phyloP scores from a whole-genome alignment of 1,284 basidiomycete genomes.

The Ustilago crameri region DNA sequence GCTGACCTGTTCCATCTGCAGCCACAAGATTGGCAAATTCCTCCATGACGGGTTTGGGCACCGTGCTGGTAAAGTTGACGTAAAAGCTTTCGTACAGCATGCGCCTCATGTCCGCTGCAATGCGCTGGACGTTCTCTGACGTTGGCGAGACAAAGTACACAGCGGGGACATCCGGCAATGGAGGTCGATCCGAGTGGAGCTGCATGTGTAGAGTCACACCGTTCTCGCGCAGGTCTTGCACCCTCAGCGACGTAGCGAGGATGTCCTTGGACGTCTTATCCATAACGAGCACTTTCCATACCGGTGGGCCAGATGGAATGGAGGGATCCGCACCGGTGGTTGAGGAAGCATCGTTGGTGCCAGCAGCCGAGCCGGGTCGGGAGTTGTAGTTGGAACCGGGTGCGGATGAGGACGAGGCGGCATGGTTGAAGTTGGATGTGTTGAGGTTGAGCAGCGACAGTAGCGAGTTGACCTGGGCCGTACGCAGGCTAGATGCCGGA shows the following conservation, averaged over 20 bases:
- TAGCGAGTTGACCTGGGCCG: conserved; percentile 60
- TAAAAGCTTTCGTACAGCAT: conserved; percentile 91
- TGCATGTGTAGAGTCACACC: conserved; percentile 97
- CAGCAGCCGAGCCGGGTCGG: conserved; percentile 37
- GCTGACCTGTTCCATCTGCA: conserved; percentile 81
- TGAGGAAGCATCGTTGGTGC: conserved; percentile 8
- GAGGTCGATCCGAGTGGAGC: conserved; percentile 86
- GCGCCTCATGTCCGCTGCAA: conserved; percentile 76
- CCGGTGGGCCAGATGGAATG: conserved; percentile 74
- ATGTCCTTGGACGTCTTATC: conserved; percentile 97
- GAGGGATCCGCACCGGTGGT: conserved; percentile 13
- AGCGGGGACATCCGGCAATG: conserved; percentile 93
- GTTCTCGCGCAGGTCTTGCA: conserved; percentile 94
- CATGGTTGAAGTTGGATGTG: conserved; percentile 49
- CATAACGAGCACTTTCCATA: conserved; percentile 96
- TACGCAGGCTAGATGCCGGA: conserved; percentile 48
- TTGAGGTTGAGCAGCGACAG: conserved; percentile 66
- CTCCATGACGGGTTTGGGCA: conserved; percentile 87
- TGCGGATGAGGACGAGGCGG: conserved; percentile 35
- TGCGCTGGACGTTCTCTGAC: conserved; percentile 81
- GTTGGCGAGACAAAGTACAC: conserved; percentile 97
- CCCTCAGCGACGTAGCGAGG: conserved; percentile 90
- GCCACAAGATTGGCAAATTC: conserved; percentile 91
- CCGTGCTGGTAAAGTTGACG: conserved; percentile 91
- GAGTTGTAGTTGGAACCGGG: conserved; percentile 46